A percentile compares a stretch with the other conserved stretches of the same genome.
phyloP scores from a whole-genome alignment of 2,329 filamentous ascomycete genomes.

The Hypoxylon sp. region DNA sequence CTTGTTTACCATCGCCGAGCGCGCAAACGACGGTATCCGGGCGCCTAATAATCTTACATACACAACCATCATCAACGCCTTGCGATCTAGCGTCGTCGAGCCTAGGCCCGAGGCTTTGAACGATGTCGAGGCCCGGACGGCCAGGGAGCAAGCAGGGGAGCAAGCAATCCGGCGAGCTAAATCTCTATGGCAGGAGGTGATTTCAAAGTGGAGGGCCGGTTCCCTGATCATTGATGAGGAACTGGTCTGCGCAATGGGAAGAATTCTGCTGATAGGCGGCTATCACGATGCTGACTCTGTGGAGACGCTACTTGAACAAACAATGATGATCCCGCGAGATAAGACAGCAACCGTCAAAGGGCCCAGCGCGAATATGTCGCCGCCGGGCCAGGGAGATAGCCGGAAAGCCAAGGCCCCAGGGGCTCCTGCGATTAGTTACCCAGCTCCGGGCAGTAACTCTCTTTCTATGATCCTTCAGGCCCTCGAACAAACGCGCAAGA shows the following conservation, averaged over 20 bases:
- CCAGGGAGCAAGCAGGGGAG: slow-evolving; percentile 52
- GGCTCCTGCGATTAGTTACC: slow-evolving; percentile 44
- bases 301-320: slow-evolving; percentile 79
- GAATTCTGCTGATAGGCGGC: slow-evolving; percentile 72
- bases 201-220: slow-evolving; percentile 77
- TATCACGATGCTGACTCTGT: slow-evolving; percentile 74
- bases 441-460: slow-evolving; percentile 60
- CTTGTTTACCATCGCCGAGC: slow-evolving; percentile 78
- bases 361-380: not conserved
- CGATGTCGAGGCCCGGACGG: slow-evolving; percentile 45
- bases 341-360: slow-evolving; percentile 30
- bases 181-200: slow-evolving; percentile 81
- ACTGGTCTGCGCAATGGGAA: slow-evolving; percentile 82
- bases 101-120: slow-evolving; percentile 41
- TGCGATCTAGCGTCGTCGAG: slow-evolving; percentile 60
- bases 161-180: slow-evolving; percentile 71
- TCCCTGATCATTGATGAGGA: slow-evolving; percentile 77
- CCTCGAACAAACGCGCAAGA: slow-evolving; percentile 66
- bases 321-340: slow-evolving; percentile 75
- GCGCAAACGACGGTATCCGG: slow-evolving; percentile 69
- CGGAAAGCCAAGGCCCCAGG: slow-evolving; percentile 26
- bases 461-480: slow-evolving; percentile 75
- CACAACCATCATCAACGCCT: slow-evolving; percentile 80
- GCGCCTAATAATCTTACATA: slow-evolving; percentile 78
- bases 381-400: not conserved